phyloP scores from a whole-genome alignment of 148 eudicot genomes.

The Drosera capensis region DNA sequence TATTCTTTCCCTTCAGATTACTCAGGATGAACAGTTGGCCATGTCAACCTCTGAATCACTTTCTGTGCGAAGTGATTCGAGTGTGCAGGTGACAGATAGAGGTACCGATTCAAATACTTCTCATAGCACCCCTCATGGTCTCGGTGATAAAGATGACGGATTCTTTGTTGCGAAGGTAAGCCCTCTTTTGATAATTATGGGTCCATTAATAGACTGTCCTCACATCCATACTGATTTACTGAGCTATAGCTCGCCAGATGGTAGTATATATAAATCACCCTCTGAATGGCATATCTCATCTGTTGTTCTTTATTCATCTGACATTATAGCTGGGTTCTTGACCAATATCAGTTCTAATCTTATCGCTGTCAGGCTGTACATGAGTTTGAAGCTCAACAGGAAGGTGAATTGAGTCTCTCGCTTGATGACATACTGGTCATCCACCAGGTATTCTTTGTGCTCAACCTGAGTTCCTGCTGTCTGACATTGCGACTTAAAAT shows the following conservation, averaged over 20 bases:
- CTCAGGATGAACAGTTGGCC: constrained; percentile 32
- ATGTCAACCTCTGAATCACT: constrained; percentile 12
- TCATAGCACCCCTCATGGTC: not conserved
- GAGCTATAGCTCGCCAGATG: too few species aligned
- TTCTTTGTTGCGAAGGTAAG: not conserved
- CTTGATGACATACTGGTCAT: not conserved
- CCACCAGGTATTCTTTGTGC: not conserved
- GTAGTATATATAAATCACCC: too few species aligned
- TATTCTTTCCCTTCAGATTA: constrained; percentile 27
- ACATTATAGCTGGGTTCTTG: too few species aligned
- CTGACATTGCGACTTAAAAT: not conserved
- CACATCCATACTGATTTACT: too few species aligned
- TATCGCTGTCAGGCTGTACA: not conserved
- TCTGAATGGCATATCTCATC: too few species aligned
- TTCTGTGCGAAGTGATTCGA: not conserved
- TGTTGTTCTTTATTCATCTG: too few species aligned
- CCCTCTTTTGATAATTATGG: too few species aligned
- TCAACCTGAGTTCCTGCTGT: not conserved
- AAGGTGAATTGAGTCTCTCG: not conserved
- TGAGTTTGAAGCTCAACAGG: not conserved
- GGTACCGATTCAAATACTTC: not conserved
- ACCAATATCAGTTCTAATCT: too few species aligned
- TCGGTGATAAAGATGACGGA: not conserved
- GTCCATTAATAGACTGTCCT: too few species aligned
- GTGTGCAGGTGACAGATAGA: not conserved